These are phyloP conservation scores for Pistacia integerrima DNA, from an alignment of 345 rosid genomes.

Conservation along the genomic window DNA sequence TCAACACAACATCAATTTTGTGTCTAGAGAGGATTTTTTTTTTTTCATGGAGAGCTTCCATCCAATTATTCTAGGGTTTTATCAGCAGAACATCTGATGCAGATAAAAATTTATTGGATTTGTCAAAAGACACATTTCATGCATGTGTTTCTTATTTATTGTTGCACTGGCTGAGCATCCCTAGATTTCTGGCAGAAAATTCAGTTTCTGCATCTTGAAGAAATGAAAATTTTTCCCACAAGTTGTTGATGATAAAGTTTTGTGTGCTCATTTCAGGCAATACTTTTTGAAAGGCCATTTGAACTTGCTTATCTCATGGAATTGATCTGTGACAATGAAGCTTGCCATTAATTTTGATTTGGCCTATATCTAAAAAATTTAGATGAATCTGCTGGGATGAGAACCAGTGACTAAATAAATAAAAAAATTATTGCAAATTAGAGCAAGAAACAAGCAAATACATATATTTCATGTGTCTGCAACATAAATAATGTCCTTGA, in stretches of 20 bases:
- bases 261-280: not conserved
- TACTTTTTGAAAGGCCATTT: too few relatives aligned
- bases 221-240: not conserved
- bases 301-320: not conserved
- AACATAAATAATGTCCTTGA: not conserved
- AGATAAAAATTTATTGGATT: not conserved
- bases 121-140: not conserved
- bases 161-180: not conserved
- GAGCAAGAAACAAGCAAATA: slow-evolving; percentile 2
- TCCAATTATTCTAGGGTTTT: not conserved
- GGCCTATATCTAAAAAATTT: not conserved
- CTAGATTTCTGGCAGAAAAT: not conserved
- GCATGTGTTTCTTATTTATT: not conserved
- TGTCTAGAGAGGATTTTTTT: slow-evolving; percentile 7
- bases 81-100: not conserved
- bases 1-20: not conserved
- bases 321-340: not conserved
- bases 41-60: slow-evolving; percentile 11
- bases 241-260: not conserved
- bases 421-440: not conserved
- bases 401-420: not conserved
- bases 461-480: not conserved
- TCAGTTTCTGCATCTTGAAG: slow-evolving; percentile 11
- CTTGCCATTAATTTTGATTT: not conserved
- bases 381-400: not conserved